Percentiles rank a stretch among this genome's conserved stretches.
These are phyloP conservation scores for Xanthoparmelia taractica DNA, from an alignment of 495 filamentous ascomycete species.

Conservation along the genomic window DNA sequence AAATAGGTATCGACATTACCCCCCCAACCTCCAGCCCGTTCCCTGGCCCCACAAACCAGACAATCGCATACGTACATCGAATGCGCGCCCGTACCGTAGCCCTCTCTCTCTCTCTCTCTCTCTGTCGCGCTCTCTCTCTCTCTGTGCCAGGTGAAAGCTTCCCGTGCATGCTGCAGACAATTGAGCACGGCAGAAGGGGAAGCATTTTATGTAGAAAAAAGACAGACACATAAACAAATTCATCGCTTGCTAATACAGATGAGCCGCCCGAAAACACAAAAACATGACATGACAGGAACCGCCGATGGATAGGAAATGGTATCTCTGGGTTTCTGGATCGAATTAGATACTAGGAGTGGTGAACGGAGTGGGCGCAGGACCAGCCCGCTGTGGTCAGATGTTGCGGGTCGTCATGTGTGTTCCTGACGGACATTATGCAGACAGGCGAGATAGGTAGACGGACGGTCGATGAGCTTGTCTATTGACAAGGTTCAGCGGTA, in stretches of 20 bases:
- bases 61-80: too few relatives aligned
- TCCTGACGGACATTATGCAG: not conserved
- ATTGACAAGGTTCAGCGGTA: not conserved
- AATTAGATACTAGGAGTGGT: constrained; percentile 1
- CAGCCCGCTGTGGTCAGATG: not conserved
- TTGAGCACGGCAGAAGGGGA: not conserved
- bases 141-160: not conserved
- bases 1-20: not conserved
- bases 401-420: not conserved
- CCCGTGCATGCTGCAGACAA: not conserved
- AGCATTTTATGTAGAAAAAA: constrained; percentile 14
- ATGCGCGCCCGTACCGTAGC: not conserved
- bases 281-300: too few relatives aligned
- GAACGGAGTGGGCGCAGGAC: not conserved
- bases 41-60: not conserved
- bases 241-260: constrained; percentile 16
- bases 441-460: not conserved
- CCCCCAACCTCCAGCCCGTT: not conserved
- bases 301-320: constrained; percentile 11
- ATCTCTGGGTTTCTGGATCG: constrained; percentile 4
- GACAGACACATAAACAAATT: not conserved
- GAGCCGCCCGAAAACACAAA: too few relatives aligned
- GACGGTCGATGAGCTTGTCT: not conserved
- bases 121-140: not conserved
- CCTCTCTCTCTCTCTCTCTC: too few relatives aligned